Percentiles rank a stretch among this genome's conserved stretches.
Conservation (phyloP, 1,284 basidiomycete species). For the Rhizoctonia solani region DNA sequence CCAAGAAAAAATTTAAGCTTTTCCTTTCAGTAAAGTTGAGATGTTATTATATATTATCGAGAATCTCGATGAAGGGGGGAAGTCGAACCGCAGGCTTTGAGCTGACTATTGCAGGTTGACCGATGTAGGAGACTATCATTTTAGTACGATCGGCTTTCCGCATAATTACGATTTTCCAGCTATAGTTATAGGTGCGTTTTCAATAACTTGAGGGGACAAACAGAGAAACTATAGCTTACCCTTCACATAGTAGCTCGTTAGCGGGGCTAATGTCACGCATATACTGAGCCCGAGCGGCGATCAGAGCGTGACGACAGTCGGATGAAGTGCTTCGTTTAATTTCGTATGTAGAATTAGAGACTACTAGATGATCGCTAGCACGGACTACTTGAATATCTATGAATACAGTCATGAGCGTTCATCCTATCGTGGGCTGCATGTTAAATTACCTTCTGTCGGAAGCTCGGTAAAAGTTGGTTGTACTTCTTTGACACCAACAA, state of each 20-base stretch:
- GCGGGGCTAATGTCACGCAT: conserved; percentile 30
- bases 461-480: conserved; percentile 16
- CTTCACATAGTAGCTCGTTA: conserved; percentile 31
- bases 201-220: neutral
- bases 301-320: conserved; percentile 24
- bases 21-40: neutral
- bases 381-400: conserved; percentile 27
- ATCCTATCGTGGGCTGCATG: neutral
- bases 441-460: conserved; percentile 2
- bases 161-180: conserved; percentile 27
- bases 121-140: conserved; percentile 21
- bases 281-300: conserved; percentile 31
- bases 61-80: conserved; percentile 26
- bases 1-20: too few relatives aligned
- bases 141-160: conserved; percentile 28
- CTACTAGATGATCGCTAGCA: conserved; percentile 20
- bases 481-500: conserved; percentile 25
- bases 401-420: neutral
- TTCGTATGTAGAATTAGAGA: conserved; percentile 26
- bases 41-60: conserved; percentile 18
- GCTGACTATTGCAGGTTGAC: conserved; percentile 18
- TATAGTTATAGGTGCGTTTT: neutral
- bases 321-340: conserved; percentile 6
- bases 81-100: conserved; percentile 16
- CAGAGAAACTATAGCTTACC: neutral